Conservation (phyloP, 441 rosid genomes). For the Populus trichocarpa region DNA sequence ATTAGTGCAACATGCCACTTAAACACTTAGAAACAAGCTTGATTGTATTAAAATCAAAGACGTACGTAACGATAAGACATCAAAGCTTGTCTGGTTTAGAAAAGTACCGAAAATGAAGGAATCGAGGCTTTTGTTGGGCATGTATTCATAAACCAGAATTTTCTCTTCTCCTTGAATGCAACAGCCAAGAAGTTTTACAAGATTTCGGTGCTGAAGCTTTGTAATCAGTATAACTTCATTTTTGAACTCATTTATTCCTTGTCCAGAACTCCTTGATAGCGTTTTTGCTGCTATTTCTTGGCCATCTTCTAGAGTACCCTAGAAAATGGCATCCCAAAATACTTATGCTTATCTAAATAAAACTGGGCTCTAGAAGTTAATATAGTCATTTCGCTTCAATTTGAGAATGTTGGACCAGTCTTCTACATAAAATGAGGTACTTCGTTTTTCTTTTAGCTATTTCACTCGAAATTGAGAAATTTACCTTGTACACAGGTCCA, state of each 20-base stretch:
- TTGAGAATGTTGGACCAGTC: background rate
- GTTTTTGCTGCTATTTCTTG: background rate
- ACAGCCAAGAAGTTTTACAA: background rate
- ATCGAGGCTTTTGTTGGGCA: constrained; percentile 12
- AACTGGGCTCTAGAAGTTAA: background rate
- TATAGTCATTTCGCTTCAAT: background rate
- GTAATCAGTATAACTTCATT: background rate
- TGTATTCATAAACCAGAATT: background rate
- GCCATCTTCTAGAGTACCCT: background rate
- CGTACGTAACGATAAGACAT: background rate
- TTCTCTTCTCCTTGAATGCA: background rate
- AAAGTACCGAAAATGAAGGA: constrained; percentile 23
- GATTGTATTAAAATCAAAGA: too few species aligned
- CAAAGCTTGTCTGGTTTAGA: background rate
- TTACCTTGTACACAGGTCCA: constrained; percentile 31
- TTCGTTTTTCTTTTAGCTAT: too few species aligned
- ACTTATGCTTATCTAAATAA: background rate
- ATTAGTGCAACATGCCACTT: background rate
- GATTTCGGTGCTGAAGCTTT: background rate
- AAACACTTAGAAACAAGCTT: too few species aligned
- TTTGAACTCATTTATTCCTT: background rate
- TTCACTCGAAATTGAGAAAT: background rate
- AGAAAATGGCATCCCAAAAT: background rate
- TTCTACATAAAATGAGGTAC: background rate
- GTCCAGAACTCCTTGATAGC: background rate